These are phyloP conservation scores for Rhododendron simsii DNA, from an alignment of 148 eudicot species.

Conservation along the genomic window DNA sequence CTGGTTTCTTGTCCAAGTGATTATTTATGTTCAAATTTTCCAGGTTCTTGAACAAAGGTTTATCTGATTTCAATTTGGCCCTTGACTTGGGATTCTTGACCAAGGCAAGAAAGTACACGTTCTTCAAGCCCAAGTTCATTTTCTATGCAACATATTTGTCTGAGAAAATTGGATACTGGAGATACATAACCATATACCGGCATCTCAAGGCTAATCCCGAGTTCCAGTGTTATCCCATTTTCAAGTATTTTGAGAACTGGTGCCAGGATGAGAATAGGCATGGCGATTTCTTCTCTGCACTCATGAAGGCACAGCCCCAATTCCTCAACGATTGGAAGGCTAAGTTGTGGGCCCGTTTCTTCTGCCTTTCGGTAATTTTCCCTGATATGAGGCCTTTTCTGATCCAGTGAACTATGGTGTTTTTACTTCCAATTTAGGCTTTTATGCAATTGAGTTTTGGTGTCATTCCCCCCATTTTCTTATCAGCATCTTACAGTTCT, in stretches of 20 bases:
- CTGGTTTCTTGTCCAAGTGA: not conserved
- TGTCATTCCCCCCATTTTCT: not conserved
- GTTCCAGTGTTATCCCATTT: conserved; percentile 86
- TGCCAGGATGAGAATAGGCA: conserved; percentile 99
- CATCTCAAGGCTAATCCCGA: conserved; percentile 92
- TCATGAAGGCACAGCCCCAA: conserved; percentile 97
- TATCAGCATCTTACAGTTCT: not conserved
- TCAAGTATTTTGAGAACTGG: conserved; percentile 99
- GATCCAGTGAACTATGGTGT: not conserved
- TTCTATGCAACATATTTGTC: conserved; percentile 94
- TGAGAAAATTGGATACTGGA: conserved; percentile 99
- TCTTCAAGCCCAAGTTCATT: conserved; percentile 98
- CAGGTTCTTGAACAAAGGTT: conserved; percentile 97
- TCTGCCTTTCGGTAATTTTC: conserved; percentile 83
- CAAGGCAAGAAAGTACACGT: conserved; percentile 95
- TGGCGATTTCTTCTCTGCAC: conserved; percentile 98
- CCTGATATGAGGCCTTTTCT: not conserved
- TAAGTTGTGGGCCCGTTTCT: conserved; percentile 93
- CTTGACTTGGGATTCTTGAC: conserved; percentile 92
- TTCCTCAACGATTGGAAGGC: conserved; percentile 99
- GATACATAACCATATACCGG: conserved; percentile 94
- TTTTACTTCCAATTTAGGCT: not conserved
- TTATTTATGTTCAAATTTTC: not conserved
- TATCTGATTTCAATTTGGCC: conserved; percentile 95
- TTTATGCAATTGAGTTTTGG: not conserved